Conservation (phyloP, 371 early-diverging fungal genomes). For the Blakeslea trispora region DNA sequence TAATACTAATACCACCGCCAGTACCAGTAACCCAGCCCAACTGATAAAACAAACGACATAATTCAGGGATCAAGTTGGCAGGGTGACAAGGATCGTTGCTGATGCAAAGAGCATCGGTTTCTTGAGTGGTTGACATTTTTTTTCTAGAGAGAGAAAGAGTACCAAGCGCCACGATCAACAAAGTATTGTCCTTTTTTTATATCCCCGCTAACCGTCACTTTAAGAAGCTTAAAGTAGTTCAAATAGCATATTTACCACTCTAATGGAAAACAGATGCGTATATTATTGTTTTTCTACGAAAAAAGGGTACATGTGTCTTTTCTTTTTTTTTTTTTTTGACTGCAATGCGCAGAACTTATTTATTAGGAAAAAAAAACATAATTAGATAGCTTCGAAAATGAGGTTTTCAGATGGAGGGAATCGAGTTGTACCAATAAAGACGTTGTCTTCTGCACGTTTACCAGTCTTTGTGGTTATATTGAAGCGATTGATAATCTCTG, state of each 20-base stretch:
- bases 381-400: constrained; percentile 13
- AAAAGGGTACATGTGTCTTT: too few species aligned
- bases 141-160: background rate
- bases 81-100: constrained; percentile 74
- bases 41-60: constrained; percentile 87
- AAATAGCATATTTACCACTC: too few species aligned
- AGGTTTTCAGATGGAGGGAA: constrained; percentile 34
- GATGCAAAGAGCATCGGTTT: constrained; percentile 47
- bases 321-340: too few species aligned
- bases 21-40: constrained; percentile 97
- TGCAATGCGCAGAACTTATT: too few species aligned
- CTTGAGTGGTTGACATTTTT: constrained; percentile 10
- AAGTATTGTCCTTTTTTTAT: too few species aligned
- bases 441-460: constrained; percentile 25
- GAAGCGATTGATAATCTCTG: constrained; percentile 30
- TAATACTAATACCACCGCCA: constrained; percentile 93
- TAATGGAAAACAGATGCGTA: too few species aligned
- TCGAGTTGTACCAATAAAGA: constrained; percentile 33
- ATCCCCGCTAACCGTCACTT: too few species aligned
- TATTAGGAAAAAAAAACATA: background rate
- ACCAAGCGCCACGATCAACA: too few species aligned
- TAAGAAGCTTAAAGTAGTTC: too few species aligned
- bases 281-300: too few species aligned
- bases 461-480: constrained; percentile 29
- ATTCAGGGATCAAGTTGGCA: constrained; percentile 91